phyloP scores from a whole-genome alignment of 768 basidiomycete genomes.

The Boletus eberwhitei region DNA sequence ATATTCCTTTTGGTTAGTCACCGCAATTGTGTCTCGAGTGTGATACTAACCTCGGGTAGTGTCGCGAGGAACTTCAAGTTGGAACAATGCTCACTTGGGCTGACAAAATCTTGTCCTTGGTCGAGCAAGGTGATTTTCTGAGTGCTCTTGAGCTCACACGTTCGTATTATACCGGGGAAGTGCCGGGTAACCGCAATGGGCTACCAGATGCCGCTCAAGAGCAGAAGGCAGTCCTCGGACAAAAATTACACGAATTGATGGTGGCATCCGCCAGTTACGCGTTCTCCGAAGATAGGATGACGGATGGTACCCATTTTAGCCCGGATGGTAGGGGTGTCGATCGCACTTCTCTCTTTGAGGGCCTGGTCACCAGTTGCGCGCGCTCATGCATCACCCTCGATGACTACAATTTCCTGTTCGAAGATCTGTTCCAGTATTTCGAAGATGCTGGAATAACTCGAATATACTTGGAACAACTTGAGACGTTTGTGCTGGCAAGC shows the following conservation, averaged over 20 bases:
- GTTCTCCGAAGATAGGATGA: slow-evolving; percentile 94
- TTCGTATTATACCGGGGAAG: slow-evolving; percentile 74
- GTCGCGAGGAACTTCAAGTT: slow-evolving; percentile 62
- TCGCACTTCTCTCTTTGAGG: slow-evolving; percentile 85
- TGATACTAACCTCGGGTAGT: slow-evolving; percentile 39
- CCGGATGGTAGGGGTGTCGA: slow-evolving; percentile 90
- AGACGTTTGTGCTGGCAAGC: slow-evolving; percentile 75
- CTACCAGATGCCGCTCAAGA: slow-evolving; percentile 67
- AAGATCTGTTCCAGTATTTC: slow-evolving; percentile 90
- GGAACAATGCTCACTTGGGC: slow-evolving; percentile 94
- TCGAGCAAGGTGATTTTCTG: slow-evolving; percentile 85
- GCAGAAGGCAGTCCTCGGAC: slow-evolving; percentile 63
- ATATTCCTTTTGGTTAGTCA: slow-evolving; percentile 79
- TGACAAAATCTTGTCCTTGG: slow-evolving; percentile 80
- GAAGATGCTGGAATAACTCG: slow-evolving; percentile 76
- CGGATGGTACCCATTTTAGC: slow-evolving; percentile 78
- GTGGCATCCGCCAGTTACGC: slow-evolving; percentile 82
- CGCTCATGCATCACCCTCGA: slow-evolving; percentile 77
- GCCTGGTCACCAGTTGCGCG: slow-evolving; percentile 72
- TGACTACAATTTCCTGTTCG: slow-evolving; percentile 85
- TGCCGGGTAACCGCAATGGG: slow-evolving; percentile 82
- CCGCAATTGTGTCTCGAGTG: neutral
- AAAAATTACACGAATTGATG: slow-evolving; percentile 80
- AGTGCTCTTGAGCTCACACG: slow-evolving; percentile 84
- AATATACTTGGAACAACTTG: slow-evolving; percentile 81